Conservation (phyloP, 805 yeast species). For the Barnettozyma botsteinii region DNA sequence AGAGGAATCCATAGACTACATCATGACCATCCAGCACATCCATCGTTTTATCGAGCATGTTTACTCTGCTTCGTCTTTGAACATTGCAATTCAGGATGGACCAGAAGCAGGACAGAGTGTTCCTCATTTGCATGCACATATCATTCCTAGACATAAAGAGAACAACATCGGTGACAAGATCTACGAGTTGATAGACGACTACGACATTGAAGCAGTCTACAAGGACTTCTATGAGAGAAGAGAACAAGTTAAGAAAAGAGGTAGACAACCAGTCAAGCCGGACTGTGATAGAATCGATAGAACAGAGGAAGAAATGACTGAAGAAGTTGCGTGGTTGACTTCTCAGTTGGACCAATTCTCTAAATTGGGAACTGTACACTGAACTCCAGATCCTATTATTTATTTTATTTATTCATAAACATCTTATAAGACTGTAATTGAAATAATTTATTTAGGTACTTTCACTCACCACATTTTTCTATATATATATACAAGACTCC, state of each 20-base stretch:
- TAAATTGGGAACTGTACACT: too few relatives aligned
- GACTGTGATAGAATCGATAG: constrained; percentile 57
- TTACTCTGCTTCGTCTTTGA: constrained; percentile 77
- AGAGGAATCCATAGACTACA: constrained; percentile 75
- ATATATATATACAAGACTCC: constrained; percentile 2
- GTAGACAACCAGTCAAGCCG: constrained; percentile 29
- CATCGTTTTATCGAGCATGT: constrained; percentile 58
- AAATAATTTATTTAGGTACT: too few relatives aligned
- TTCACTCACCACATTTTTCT: too few relatives aligned
- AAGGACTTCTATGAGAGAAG: constrained; percentile 29
- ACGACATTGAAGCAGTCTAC: constrained; percentile 35
- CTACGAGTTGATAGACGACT: constrained; percentile 58
- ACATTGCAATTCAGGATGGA: constrained; percentile 94
- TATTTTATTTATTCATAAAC: too few relatives aligned
- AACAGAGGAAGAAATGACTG: constrained; percentile 56
- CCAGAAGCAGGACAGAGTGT: constrained; percentile 94
- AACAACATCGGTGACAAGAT: constrained; percentile 67
- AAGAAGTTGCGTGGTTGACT: constrained; percentile 60
- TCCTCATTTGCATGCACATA: constrained; percentile 91
- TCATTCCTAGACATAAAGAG: constrained; percentile 71
- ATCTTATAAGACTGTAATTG: too few relatives aligned
- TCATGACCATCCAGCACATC: constrained; percentile 65
- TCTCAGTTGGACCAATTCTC: constrained; percentile 30
- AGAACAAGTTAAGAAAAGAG: constrained; percentile 20
- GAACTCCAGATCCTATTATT: too few relatives aligned